Evolutionary conservation across 1,139 yeast genomes (phyloP), one percentile per base, ranked within the genome.

Genomic region (Geotrichum macrosporum): DNA sequence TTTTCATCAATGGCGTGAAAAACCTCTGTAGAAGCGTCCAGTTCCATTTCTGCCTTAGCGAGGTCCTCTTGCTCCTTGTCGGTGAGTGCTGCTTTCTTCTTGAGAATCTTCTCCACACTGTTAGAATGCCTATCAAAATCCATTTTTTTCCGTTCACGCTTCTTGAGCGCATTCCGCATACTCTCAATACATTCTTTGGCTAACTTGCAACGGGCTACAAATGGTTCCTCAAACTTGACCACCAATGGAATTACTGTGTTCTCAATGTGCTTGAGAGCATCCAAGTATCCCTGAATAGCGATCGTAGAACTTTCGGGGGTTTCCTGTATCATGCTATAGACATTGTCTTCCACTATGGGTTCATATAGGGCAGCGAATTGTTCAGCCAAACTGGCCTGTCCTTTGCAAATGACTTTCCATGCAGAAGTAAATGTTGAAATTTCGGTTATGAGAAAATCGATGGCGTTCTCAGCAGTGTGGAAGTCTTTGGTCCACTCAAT

Each of bases 401-500:
- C 35, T 31, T 66, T 60, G 53, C 75, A 65, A 31, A 72, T 53
- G 13, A 60, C 60, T 20, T 72, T 71, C 72, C 78, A 70, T 47
- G 69, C 63, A 19, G 59, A 57, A 21, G 68, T 61, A 27, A 71
- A 57, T 21, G 61, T 58, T 41, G 64, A 62, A 32, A 69, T 60
- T 49, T 74, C 78, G 16, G 60, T 53, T 5, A 57, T 54, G 22
- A 75, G 57, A 52, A 67, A 72, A 44, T 69, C 68, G 42, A 78
- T 57, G 1, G 78, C 81, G 43, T 64, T 66, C 15, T 71, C 65
- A 1, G 78, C 67, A 22, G 70, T 64, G 41, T 68, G 65, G 50
- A 77, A 59, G 51, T 77, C 80, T 50, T 72, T 70, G 43, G 72
- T 63, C 67, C 76, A 76, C 41, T 72, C 74, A 10, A 66, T 59